phyloP scores from a whole-genome alignment of 345 rosid genomes.

The Triadica sebifera region DNA sequence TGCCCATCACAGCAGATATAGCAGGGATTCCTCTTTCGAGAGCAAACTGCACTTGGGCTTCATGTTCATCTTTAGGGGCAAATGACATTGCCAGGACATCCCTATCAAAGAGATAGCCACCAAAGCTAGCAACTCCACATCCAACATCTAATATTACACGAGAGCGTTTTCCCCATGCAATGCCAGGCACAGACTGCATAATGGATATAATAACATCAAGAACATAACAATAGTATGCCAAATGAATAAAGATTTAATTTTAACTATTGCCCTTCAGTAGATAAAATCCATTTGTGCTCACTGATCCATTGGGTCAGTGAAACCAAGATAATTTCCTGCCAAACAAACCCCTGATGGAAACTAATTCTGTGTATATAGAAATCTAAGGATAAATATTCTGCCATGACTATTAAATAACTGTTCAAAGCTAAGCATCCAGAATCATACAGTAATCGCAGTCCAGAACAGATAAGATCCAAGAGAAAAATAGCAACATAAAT shows the following conservation, averaged over 20 bases:
- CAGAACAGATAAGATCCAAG: no score
- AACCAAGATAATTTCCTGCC: not conserved
- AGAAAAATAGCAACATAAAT: no score
- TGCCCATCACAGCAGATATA: slow-evolving; percentile 98
- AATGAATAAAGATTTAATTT: not conserved
- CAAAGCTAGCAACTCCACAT: slow-evolving; percentile 98
- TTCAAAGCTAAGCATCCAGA: not conserved
- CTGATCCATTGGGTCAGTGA: not conserved
- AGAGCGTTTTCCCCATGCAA: slow-evolving; percentile 82
- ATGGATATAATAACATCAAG: slow-evolving; percentile 17
- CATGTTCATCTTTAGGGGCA: slow-evolving; percentile 99
- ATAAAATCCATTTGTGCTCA: not conserved
- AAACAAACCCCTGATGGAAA: not conserved
- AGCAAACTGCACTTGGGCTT: slow-evolving; percentile 97
- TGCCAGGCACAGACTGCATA: slow-evolving; percentile 71
- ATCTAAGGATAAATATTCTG: not conserved
- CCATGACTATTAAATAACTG: not conserved
- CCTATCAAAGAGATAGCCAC: slow-evolving; percentile 91
- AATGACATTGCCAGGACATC: slow-evolving; percentile 87
- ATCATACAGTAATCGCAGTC: not conserved
- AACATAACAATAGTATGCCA: not conserved
- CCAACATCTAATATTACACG: slow-evolving; percentile 96
- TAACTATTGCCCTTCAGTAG: not conserved
- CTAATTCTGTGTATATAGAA: not conserved
- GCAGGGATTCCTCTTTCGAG: slow-evolving; percentile 99